Base-by-base conservation (phyloP, 2,329 filamentous ascomycete genomes). In the Aspergillus sclerotialis region DNA sequence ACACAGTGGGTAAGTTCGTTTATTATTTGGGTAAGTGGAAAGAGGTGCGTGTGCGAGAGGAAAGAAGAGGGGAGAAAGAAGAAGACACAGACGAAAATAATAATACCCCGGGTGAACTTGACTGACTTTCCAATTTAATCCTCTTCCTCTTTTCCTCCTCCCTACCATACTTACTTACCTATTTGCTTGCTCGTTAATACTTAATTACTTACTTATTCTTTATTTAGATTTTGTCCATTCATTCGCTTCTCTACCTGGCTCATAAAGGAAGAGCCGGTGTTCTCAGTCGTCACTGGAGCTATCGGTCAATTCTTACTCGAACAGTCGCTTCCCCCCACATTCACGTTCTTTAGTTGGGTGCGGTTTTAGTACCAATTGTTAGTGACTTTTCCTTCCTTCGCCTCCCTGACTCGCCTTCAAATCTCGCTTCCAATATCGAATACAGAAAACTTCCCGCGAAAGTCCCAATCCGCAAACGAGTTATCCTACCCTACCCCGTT, bases 111-210 rank as follows among this genome's bases (percentile, higher is more conserved):
- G n/a, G n/a, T n/a, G n/a, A n/a, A n/a, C n/a, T n/a, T n/a, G n/a
- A n/a, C n/a, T n/a, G n/a, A n/a, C n/a, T n/a, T n/a, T n/a, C n/a
- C n/a, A n/a, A n/a, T n/a, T n/a, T n/a, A n/a, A n/a, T n/a, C n/a
- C n/a, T n/a, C n/a, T 42, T 37, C 37, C 27, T 32, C 29, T 26
- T 37, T 23, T 19, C 19, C 33, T 37, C 39, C 36, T 33, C 34
- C 38, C 37, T 28, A 13, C 24, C 19, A 13, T n/a, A 16, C 8
- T 36, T 43, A 52, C 46, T 45, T 52, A 53, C 46, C 39, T 40
- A 49, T 44, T 49, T 43, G 45, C 35, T 39, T 31, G 28, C 27
- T 32, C 34, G 15, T 37, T 26, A 26, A 18, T 16, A 16, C 18
- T 33, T 29, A 37, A 33, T 24, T 33, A 25, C 23, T 36, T 17